A percentile compares a stretch with the other conserved stretches of the same genome.
These are phyloP conservation scores for Rubus idaeus DNA, from an alignment of 306 rosid genomes.

Conservation along the genomic window DNA sequence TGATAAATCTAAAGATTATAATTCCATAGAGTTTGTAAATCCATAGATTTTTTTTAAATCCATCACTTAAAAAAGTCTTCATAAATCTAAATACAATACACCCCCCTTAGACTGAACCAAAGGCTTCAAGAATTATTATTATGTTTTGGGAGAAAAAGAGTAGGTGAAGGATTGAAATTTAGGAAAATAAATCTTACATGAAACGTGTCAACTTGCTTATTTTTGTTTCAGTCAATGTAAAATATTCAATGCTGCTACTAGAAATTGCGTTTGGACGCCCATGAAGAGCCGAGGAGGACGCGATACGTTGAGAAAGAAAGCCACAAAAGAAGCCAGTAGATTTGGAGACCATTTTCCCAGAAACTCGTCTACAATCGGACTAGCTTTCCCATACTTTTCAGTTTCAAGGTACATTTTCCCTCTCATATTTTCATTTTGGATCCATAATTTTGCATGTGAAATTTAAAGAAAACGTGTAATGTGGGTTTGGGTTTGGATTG, in stretches of 20 bases:
- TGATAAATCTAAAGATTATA: too few relatives aligned
- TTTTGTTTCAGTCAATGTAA: neutral
- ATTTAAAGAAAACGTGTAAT: neutral
- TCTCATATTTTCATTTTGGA: neutral
- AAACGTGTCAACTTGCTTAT: conserved; percentile 2
- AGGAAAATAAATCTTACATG: too few relatives aligned
- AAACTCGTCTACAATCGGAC: neutral
- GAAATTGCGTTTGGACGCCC: conserved; percentile 5
- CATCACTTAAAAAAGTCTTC: too few relatives aligned
- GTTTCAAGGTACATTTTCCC: conserved; percentile 7
- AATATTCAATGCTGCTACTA: neutral
- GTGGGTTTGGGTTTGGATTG: neutral
- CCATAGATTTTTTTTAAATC: too few relatives aligned
- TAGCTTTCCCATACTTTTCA: neutral
- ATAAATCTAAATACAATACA: too few relatives aligned
- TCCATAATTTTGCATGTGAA: neutral
- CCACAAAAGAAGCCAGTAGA: neutral
- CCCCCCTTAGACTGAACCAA: too few relatives aligned
- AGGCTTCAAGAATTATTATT: too few relatives aligned
- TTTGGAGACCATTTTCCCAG: neutral
- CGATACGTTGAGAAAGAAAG: neutral
- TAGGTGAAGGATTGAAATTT: too few relatives aligned
- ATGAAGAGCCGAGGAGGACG: conserved; percentile 19
- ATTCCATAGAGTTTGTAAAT: too few relatives aligned
- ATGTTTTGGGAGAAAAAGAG: too few relatives aligned